Evolutionary conservation across 2,329 filamentous ascomycete genomes (phyloP), one percentile per base, ranked within the genome.

Genomic region (Alternaria gansuensis): DNA sequence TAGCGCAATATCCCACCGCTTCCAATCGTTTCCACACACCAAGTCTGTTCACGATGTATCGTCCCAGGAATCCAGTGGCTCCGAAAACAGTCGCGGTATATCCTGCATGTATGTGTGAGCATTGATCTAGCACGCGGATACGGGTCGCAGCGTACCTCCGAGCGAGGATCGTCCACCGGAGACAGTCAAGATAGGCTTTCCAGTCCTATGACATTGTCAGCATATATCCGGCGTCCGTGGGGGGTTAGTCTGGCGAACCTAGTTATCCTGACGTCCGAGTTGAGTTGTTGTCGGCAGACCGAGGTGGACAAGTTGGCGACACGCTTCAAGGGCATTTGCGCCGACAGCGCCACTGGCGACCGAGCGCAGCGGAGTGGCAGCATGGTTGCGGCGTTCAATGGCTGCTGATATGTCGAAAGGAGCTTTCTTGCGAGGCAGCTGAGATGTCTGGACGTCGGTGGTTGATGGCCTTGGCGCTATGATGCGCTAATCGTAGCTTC

Each of bases 11-110:
- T 41, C 24, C 17, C 49, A n/a, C 26, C 31, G 44, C 39, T 29
- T 2, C 21, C 8, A 10, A n/a, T 44, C 21, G 36, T 14, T 11
- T 49, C 29, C 8, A 69, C 81, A 63, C 83, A 89, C 93, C 93
- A 76, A 99, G 85, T 78, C 92, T 87, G 82, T 97, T 97, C 76
- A 99, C 95, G 76, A 99, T 96, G 80, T 99, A 99, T 77, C 95
- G 89, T 76, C 95, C 95, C 55, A 99, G 83, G 79, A 96, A 94
- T 66, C 95, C 95, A 62, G 93, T 97, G 75, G 95, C 95, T 81
- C 95, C 95, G 81, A 99, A 99, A 73, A 99, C 94, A 59, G 95
- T 99, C 62, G 91, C 94, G 64, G 93, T 97, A 82, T 98, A 93
- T 68, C 94, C 94, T 92, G 74, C 74, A 46, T 57, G 17, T 63